These are phyloP conservation scores for Fusarium illudens DNA, from an alignment of 2,329 filamentous ascomycete species.

Conservation along the genomic window DNA sequence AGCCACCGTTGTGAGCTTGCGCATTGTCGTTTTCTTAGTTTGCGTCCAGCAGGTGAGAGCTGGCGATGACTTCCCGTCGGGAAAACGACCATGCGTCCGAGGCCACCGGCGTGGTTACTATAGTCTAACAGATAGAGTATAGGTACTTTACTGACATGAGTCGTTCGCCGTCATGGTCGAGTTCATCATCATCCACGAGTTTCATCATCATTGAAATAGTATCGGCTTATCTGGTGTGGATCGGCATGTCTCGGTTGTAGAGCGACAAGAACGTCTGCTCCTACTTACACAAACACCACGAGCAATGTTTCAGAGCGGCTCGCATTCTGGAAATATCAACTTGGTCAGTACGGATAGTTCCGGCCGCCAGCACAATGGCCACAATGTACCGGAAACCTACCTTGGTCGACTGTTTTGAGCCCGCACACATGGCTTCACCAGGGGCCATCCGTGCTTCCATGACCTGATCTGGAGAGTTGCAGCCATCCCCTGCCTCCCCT, in stretches of 20 bases:
- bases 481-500: constrained; percentile 26
- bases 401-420: neutral
- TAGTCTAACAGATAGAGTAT: neutral
- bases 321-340: neutral
- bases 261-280: neutral
- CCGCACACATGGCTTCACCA: constrained; percentile 34
- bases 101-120: neutral
- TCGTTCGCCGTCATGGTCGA: neutral
- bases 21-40: neutral
- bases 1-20: neutral
- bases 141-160: neutral
- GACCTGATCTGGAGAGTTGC: constrained; percentile 30
- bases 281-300: neutral
- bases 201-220: neutral
- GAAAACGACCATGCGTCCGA: neutral
- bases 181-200: neutral
- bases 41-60: neutral
- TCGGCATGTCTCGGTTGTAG: neutral
- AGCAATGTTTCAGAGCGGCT: neutral
- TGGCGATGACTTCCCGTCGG: neutral
- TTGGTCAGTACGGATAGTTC: neutral
- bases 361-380: neutral
- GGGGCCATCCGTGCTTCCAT: constrained; percentile 27
- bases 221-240: neutral
- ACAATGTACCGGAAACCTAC: neutral